These are phyloP conservation scores for Cicer pinnatifidum DNA, from an alignment of 306 rosid genomes.

Conservation along the genomic window DNA sequence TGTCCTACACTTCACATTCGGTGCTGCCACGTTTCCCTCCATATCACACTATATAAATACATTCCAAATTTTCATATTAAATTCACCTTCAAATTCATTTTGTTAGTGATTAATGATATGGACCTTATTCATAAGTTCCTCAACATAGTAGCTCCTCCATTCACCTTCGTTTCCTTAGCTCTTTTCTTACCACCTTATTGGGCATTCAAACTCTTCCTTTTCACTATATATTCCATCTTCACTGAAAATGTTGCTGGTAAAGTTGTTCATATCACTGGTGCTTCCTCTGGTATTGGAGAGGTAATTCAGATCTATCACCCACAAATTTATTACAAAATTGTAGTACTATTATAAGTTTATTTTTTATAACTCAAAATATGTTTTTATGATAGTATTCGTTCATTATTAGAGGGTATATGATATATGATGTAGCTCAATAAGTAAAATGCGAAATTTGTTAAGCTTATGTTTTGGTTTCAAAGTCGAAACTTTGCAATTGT, in stretches of 20 bases:
- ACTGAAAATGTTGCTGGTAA: conserved; percentile 60
- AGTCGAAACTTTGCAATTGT: too few species aligned
- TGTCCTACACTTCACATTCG: conserved; percentile 49
- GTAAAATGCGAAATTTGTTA: too few species aligned
- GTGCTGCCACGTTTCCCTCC: conserved; percentile 44
- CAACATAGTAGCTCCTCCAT: conserved; percentile 59
- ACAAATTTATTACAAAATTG: not conserved
- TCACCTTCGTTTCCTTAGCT: conserved; percentile 61
- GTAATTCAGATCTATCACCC: not conserved
- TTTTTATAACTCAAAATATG: too few species aligned
- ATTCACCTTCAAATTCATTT: not conserved
- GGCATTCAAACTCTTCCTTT: conserved; percentile 51
- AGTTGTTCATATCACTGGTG: conserved; percentile 74
- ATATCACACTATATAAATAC: not conserved
- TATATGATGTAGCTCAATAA: too few species aligned
- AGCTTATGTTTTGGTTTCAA: too few species aligned
- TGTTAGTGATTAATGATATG: conserved; percentile 29
- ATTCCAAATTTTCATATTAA: not conserved
- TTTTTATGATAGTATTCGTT: too few species aligned
- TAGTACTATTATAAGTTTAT: too few species aligned
- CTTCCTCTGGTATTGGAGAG: conserved; percentile 60
- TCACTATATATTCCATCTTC: conserved; percentile 43
- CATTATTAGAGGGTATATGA: too few species aligned
- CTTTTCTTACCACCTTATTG: conserved; percentile 61
- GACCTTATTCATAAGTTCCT: conserved; percentile 57